phyloP scores from a whole-genome alignment of 345 rosid species.

The Cardamine chenopodiifolia region DNA sequence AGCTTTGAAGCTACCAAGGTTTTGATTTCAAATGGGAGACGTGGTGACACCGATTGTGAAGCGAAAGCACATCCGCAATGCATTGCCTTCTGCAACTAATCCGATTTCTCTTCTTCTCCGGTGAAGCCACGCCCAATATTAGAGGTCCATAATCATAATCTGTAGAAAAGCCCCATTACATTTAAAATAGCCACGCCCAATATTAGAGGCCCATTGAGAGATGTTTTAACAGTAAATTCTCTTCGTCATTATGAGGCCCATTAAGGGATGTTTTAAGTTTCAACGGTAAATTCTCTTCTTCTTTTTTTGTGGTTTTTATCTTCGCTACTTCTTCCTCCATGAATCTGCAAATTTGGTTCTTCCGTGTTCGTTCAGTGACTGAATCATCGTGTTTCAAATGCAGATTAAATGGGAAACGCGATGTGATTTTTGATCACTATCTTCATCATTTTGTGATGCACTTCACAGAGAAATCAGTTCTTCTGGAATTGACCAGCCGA shows the following conservation, averaged over 20 bases:
- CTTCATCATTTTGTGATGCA: slow-evolving; percentile 12
- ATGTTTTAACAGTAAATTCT: not conserved
- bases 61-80: slow-evolving; percentile 36
- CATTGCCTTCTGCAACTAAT: slow-evolving; percentile 40
- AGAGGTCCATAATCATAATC: not conserved
- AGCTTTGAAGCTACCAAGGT: slow-evolving; percentile 9
- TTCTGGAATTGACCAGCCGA: slow-evolving; percentile 30
- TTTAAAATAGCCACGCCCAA: not conserved
- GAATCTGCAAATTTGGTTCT: slow-evolving; percentile 7
- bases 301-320: too few relatives aligned
- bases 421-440: not conserved
- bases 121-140: too few relatives aligned
- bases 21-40: slow-evolving; percentile 30
- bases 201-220: not conserved
- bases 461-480: slow-evolving; percentile 28
- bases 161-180: slow-evolving; percentile 20
- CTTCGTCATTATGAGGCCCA: not conserved
- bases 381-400: not conserved
- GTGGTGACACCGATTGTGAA: slow-evolving; percentile 18
- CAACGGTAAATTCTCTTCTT: not conserved
- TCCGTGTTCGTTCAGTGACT: not conserved
- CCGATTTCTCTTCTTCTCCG: slow-evolving; percentile 30
- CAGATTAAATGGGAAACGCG: not conserved
- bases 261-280: not conserved
- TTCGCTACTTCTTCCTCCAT: slow-evolving; percentile 9